Conservation (phyloP, 2,329 filamentous ascomycete genomes). For the Penicillium fuscoglaucum region DNA sequence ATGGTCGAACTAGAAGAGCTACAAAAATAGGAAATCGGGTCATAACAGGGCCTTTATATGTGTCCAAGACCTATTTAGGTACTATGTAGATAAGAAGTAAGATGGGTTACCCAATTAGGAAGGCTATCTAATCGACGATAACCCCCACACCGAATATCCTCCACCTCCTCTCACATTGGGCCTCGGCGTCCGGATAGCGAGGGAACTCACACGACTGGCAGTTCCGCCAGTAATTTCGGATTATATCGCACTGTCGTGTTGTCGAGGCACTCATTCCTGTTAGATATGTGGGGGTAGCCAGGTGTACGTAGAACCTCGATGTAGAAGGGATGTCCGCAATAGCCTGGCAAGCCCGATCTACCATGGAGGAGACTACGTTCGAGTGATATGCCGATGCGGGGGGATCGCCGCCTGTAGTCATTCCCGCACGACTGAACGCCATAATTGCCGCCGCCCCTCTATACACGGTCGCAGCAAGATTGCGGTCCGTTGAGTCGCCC, state of each 20-base stretch:
- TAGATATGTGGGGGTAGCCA: constrained; percentile 42
- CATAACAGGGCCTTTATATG: neutral
- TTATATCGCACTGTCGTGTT: constrained; percentile 34
- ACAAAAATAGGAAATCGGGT: neutral
- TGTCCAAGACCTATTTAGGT: neutral
- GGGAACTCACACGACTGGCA: constrained; percentile 42
- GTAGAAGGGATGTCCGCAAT: constrained; percentile 34
- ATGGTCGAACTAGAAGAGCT: neutral
- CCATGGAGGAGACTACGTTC: constrained; percentile 31
- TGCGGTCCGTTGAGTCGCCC: constrained; percentile 17
- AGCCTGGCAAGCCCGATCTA: constrained; percentile 38
- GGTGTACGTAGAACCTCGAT: constrained; percentile 44
- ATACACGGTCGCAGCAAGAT: constrained; percentile 33
- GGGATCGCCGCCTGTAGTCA: neutral
- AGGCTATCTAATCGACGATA: constrained; percentile 20
- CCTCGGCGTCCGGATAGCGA: constrained; percentile 37
- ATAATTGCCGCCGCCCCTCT: constrained; percentile 42
- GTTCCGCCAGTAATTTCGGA: constrained; percentile 43
- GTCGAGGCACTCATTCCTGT: constrained; percentile 40
- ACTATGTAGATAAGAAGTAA: constrained; percentile 11
- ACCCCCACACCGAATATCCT: constrained; percentile 24
- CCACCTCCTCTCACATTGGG: constrained; percentile 40
- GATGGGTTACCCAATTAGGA: constrained; percentile 28
- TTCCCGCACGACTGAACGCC: constrained; percentile 23
- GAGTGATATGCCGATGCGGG: constrained; percentile 7